Conservation (phyloP, 73 alveolate genomes). For the Paramecium tetraurelia region DNA sequence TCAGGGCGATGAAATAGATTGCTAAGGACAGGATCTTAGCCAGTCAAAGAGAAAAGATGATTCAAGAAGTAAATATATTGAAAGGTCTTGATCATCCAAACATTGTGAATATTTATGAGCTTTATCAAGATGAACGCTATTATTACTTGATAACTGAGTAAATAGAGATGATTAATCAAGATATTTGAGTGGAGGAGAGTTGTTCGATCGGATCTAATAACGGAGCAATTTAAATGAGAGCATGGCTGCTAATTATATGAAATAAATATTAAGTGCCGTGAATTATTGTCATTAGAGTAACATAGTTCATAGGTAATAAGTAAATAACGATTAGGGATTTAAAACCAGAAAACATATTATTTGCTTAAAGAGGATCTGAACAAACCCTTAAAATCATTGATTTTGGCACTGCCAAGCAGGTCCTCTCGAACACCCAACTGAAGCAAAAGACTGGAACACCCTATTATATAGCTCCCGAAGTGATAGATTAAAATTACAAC, state of each 20-base stretch:
- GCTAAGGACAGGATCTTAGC: conserved; percentile 1
- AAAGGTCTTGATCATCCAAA: conserved; percentile 66
- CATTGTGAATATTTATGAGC: conserved; percentile 53
- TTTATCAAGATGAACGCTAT: conserved; percentile 28
- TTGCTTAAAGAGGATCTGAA: neutral
- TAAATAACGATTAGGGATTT: neutral
- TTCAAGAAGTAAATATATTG: conserved; percentile 43
- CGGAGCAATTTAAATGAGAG: conserved; percentile 38
- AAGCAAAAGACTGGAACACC: conserved; percentile 33
- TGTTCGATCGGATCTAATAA: conserved; percentile 46
- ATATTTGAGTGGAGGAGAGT: conserved; percentile 60
- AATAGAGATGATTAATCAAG: conserved; percentile 41
- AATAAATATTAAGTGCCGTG: conserved; percentile 56
- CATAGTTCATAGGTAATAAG: conserved; percentile 1
- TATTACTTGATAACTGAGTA: conserved; percentile 61
- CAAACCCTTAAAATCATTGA: conserved; percentile 27
- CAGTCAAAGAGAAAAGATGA: conserved; percentile 45
- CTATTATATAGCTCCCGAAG: conserved; percentile 73
- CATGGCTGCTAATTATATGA: neutral
- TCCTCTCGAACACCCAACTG: neutral
- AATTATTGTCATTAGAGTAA: conserved; percentile 37
- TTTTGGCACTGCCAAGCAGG: conserved; percentile 49
- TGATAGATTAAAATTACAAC: conserved; percentile 66
- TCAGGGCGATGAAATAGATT: conserved; percentile 53
- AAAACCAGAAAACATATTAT: conserved; percentile 53